phyloP scores from a whole-genome alignment of 768 basidiomycete genomes.

The Trametopsis cervina region DNA sequence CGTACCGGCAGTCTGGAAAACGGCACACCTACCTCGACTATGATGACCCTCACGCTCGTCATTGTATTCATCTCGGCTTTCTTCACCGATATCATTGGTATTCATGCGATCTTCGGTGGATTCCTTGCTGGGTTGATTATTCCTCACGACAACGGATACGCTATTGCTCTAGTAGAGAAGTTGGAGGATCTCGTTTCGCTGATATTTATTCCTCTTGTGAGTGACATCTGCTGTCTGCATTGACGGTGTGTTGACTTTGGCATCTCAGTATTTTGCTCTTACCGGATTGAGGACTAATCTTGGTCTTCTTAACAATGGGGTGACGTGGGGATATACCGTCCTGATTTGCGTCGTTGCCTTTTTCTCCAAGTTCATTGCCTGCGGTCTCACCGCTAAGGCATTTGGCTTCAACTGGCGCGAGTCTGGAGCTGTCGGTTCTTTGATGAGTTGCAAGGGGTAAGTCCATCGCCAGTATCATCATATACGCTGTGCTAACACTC shows the following conservation, averaged over 20 bases:
- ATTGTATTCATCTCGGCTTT: constrained; percentile 71
- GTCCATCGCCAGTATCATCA: no score
- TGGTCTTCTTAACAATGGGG: constrained; percentile 65
- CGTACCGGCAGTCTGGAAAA: constrained; percentile 67
- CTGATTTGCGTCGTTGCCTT: constrained; percentile 73
- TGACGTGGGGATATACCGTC: constrained; percentile 77
- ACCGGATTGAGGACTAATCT: constrained; percentile 81
- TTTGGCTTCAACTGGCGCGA: constrained; percentile 72
- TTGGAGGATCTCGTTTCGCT: constrained; percentile 82
- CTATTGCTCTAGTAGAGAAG: constrained; percentile 75
- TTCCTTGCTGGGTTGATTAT: constrained; percentile 80
- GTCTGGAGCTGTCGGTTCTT: constrained; percentile 70
- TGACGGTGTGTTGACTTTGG: neutral
- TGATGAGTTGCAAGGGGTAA: constrained; percentile 90
- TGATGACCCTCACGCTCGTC: constrained; percentile 78
- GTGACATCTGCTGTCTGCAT: constrained; percentile 18
- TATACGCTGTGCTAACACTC: constrained; percentile 4
- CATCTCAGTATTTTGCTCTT: constrained; percentile 62
- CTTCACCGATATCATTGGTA: constrained; percentile 82
- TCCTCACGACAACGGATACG: constrained; percentile 77
- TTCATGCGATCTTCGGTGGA: constrained; percentile 66
- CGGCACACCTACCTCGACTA: constrained; percentile 60
- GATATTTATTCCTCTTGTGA: constrained; percentile 68
- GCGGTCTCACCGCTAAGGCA: constrained; percentile 48
- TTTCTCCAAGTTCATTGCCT: constrained; percentile 71